Percentiles rank a stretch among this genome's conserved stretches.
Evolutionary conservation across 2,329 filamentous ascomycete species (phyloP).

Genomic region (Aspergillus uvarum): DNA sequence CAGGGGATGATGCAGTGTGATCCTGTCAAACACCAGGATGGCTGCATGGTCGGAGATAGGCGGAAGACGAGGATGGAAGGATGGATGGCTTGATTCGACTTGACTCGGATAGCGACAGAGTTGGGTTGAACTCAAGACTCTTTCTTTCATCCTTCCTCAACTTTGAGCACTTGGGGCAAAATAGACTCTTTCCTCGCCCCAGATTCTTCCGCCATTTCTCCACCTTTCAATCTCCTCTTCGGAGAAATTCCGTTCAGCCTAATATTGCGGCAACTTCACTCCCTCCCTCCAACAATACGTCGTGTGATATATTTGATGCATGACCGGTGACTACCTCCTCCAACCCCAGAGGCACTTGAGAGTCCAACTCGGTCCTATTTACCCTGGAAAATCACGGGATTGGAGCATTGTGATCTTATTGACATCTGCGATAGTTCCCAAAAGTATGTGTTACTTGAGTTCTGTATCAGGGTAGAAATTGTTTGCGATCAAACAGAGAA

Average conservation of each 20-base stretch:
- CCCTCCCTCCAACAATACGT: no score
- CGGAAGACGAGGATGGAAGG: not conserved
- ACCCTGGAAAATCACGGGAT: no score
- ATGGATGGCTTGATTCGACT: no score
- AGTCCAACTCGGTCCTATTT: no score
- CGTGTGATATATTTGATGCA: not conserved
- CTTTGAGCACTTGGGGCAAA: not conserved
- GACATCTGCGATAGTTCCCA: no score
- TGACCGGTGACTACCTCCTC: not conserved
- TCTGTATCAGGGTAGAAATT: no score
- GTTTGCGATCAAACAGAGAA: no score
- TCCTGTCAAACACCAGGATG: not conserved
- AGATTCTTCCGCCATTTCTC: not conserved
- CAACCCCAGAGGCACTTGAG: not conserved
- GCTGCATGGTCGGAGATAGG: not conserved
- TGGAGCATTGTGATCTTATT: no score
- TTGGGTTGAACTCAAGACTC: no score
- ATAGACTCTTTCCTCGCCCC: not conserved
- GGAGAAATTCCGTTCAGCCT: not conserved
- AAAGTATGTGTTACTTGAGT: no score
- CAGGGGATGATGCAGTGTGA: conserved; percentile 6
- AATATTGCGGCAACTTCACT: not conserved
- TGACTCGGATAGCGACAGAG: conserved; percentile 2
- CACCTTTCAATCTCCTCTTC: not conserved
- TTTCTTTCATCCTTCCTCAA: not conserved